phyloP scores from a whole-genome alignment of 176 grass and related monocot species.

The Cocos nucifera region DNA sequence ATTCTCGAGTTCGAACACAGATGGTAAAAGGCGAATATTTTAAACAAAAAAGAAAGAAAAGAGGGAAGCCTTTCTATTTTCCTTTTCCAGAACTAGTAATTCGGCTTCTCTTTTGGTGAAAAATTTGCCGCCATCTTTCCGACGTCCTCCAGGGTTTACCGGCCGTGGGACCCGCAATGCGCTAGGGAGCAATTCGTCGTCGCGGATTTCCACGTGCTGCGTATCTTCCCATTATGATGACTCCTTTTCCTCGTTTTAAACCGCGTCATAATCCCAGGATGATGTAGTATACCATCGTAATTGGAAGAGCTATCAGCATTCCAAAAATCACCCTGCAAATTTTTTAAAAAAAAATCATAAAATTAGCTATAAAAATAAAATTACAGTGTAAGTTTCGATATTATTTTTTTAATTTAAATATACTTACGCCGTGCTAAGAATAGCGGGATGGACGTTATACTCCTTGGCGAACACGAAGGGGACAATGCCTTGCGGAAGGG shows the following conservation, averaged over 20 bases:
- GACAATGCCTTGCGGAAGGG: constrained; percentile 92
- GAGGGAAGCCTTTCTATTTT: constrained; percentile 1
- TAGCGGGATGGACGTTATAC: constrained; percentile 79
- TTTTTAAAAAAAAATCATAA: too few species aligned
- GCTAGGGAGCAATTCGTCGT: too few species aligned
- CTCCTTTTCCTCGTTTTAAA: too few species aligned
- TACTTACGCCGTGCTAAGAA: constrained; percentile 78
- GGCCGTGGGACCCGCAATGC: too few species aligned
- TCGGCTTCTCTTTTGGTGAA: neutral
- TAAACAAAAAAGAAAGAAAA: too few species aligned
- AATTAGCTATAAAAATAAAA: too few species aligned
- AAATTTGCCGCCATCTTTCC: neutral
- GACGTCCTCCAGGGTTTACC: too few species aligned
- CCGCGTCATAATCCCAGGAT: constrained; percentile 52
- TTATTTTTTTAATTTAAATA: neutral
- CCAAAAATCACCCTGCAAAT: constrained; percentile 79
- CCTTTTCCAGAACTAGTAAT: constrained; percentile 13
- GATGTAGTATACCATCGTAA: constrained; percentile 74
- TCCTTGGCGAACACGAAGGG: constrained; percentile 97
- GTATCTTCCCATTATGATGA: too few species aligned
- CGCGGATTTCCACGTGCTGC: too few species aligned
- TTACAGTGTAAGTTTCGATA: too few species aligned
- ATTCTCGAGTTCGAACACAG: too few species aligned
- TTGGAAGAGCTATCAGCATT: constrained; percentile 82
- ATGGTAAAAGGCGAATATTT: too few species aligned